Evolutionary conservation across 495 filamentous ascomycete species (phyloP).

Genomic region (Lasiosphaeria hispida): DNA sequence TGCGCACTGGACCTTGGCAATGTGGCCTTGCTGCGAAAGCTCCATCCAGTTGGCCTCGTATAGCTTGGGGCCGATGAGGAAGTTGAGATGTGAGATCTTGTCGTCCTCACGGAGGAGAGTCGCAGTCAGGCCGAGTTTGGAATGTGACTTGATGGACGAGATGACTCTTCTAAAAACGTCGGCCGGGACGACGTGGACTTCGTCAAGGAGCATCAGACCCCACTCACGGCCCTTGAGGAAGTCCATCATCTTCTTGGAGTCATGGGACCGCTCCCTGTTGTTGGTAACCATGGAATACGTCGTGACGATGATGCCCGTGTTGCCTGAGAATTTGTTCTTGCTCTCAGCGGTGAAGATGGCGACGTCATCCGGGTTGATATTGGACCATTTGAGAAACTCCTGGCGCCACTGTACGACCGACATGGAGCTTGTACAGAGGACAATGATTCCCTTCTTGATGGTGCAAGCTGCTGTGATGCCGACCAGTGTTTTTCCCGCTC

Average conservation of each 20-base stretch:
- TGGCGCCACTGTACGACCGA: constrained; percentile 96
- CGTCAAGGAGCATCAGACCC: constrained; percentile 96
- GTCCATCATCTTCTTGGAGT: constrained; percentile 97
- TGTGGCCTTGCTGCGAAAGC: constrained; percentile 92
- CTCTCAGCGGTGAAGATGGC: constrained; percentile 93
- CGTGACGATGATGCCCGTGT: constrained; percentile 92
- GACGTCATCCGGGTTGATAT: constrained; percentile 90
- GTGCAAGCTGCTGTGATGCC: constrained; percentile 97
- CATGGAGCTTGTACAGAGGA: constrained; percentile 96
- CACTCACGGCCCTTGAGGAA: constrained; percentile 90
- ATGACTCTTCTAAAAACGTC: constrained; percentile 94
- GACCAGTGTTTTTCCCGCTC: constrained; percentile 94
- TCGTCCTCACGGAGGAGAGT: constrained; percentile 95
- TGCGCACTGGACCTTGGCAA: constrained; percentile 95
- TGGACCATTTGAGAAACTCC: constrained; percentile 97
- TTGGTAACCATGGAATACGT: constrained; percentile 99
- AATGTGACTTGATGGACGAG: constrained; percentile 85
- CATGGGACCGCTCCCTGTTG: constrained; percentile 78
- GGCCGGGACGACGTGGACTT: constrained; percentile 97
- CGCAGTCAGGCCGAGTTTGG: constrained; percentile 94
- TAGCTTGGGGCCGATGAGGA: constrained; percentile 94
- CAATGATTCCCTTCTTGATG: constrained; percentile 92
- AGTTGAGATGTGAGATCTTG: constrained; percentile 96
- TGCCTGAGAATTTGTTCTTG: constrained; percentile 84
- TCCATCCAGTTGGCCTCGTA: constrained; percentile 99